Base-by-base conservation (phyloP, 2,329 filamentous ascomycete genomes). In the Raffaelea ambrosiae region DNA sequence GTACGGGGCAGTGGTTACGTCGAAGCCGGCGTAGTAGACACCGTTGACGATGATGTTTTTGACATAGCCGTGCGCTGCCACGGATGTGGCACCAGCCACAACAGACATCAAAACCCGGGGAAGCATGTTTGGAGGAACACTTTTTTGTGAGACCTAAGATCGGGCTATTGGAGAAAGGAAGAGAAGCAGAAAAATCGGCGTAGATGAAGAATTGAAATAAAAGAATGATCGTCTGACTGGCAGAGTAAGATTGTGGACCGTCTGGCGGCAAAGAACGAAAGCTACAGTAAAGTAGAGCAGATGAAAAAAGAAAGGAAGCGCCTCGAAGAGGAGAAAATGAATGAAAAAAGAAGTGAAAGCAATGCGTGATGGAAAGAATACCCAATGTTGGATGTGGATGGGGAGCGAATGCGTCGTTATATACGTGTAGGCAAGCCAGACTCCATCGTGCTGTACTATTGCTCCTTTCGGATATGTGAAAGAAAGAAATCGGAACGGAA, bases 11-110 rank as follows among this genome's bases (percentile, higher is more conserved):
- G 53, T 56, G 33, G 63, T 65, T 1, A 64, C 62, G 51, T 69
- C 62, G 54, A 71, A 73, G 48, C 65, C 66, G 33, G 62, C 54
- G 53, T 71, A 69, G 22, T 57, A 60, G 43, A 70, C 61, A 21
- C 70, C 89, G 61, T 96, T 81, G 49, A 96, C 91, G 55, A 95
- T 43, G 26, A 54, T 41, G 48, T 54, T 50, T 35, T 39, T 44
- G 14, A 54, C 52, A 29, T 41, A 49, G 39, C 47, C 47, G 43
- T 60, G 59, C 53, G 60, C 49, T 46, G 51, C 43, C 14, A 76
- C 72, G 36, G 82, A 79, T 53, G 83, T 77, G 44, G 74, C 73
- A 47, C 82, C 82, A 48, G 71, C 43, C 4, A 40, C 16, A 14
- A 26, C n/a, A 19, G 46, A n/a, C n/a, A 51, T 42, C 16, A 51